Evolutionary conservation across 371 early-diverging fungal genomes (phyloP).

Genomic region (Nosema muscidifuracis): DNA sequence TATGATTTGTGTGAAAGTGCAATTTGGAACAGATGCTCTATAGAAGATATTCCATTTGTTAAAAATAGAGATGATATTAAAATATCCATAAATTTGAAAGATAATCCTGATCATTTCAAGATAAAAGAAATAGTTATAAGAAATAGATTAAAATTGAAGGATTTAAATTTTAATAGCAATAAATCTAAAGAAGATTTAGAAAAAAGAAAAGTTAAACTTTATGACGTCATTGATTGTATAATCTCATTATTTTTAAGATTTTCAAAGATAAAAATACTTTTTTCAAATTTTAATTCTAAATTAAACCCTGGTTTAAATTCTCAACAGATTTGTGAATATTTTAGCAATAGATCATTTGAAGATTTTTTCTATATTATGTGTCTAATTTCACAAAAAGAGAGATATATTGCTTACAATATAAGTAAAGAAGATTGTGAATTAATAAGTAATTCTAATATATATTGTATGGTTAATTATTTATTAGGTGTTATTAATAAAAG

Average conservation of each 20-base stretch:
- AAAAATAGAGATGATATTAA: conserved; percentile 5
- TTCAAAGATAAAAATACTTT: neutral
- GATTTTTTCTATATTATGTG: neutral
- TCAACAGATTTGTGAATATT: neutral
- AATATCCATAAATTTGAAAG: neutral
- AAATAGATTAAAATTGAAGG: no score
- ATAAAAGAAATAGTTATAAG: no score
- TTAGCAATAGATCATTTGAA: neutral
- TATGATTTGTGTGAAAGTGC: neutral
- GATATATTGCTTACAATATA: neutral
- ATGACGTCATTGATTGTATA: neutral
- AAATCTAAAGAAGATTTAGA: no score
- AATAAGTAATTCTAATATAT: neutral
- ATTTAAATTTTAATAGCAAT: no score
- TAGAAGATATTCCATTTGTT: conserved; percentile 11
- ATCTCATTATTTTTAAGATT: neutral
- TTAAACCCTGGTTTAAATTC: neutral
- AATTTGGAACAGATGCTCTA: neutral
- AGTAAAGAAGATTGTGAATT: neutral
- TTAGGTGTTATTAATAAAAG: neutral
- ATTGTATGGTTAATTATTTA: neutral
- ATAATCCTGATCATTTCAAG: no score
- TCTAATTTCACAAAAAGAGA: neutral
- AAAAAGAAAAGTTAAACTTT: neutral
- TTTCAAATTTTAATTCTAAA: neutral